These are phyloP conservation scores for Tulasnella sp. DNA, from an alignment of 768 basidiomycete genomes.

Conservation along the genomic window DNA sequence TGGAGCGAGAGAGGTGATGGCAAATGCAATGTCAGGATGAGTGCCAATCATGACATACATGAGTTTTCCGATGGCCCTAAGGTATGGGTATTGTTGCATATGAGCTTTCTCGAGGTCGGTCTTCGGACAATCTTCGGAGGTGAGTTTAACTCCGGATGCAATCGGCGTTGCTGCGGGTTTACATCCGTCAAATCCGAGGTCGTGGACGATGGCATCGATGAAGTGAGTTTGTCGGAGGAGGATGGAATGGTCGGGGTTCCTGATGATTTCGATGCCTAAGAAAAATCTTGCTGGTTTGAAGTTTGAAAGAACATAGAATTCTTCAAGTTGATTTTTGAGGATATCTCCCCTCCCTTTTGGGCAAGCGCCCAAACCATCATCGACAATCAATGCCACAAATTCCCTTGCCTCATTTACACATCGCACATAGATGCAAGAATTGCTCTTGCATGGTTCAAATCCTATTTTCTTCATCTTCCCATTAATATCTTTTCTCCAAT, in stretches of 20 bases:
- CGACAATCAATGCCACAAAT: too few species aligned
- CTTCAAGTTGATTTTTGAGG: too few species aligned
- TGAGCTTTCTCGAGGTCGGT: conserved; percentile 1
- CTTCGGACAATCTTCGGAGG: neutral
- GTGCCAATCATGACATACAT: conserved; percentile 20
- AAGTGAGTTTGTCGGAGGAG: conserved; percentile 15
- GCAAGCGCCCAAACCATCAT: too few species aligned
- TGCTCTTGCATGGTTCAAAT: conserved; percentile 24
- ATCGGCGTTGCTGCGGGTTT: neutral
- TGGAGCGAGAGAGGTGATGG: conserved; percentile 12
- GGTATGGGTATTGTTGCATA: conserved; percentile 5
- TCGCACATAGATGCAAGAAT: conserved; percentile 28
- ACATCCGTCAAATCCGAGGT: conserved; percentile 10
- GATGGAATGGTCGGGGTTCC: conserved; percentile 16
- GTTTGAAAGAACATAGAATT: too few species aligned
- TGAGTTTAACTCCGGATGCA: neutral
- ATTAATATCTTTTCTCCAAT: conserved; percentile 4
- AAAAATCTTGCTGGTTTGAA: conserved; percentile 19
- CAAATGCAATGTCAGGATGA: conserved; percentile 24
- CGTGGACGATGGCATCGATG: conserved; percentile 12
- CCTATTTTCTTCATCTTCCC: conserved; percentile 18
- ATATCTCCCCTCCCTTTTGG: too few species aligned
- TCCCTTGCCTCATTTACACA: conserved; percentile 12
- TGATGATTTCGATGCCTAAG: conserved; percentile 30
- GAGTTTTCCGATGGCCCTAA: conserved; percentile 14